phyloP scores from a whole-genome alignment of 805 yeast species.

The Saccharomycopsis vini region DNA sequence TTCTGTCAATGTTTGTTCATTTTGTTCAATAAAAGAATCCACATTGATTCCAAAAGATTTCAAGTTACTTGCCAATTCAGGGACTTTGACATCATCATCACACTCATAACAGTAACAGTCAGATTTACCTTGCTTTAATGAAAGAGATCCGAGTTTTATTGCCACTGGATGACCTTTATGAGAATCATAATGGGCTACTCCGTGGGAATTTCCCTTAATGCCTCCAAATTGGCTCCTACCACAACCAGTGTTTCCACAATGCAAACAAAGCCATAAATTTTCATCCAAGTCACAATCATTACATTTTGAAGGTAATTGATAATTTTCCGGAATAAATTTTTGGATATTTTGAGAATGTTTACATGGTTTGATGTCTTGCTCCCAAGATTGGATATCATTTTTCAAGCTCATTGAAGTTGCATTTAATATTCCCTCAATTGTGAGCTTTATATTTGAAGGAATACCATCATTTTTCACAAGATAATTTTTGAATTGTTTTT shows the following conservation, averaged over 20 bases:
- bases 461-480: slow-evolving; percentile 2
- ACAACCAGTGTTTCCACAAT: slow-evolving; percentile 89
- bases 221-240: slow-evolving; percentile 95
- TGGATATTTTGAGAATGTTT: slow-evolving; percentile 55
- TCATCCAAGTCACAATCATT: slow-evolving; percentile 52
- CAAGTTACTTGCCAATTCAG: slow-evolving; percentile 40
- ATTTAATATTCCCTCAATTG: slow-evolving; percentile 13
- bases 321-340: slow-evolving; percentile 27
- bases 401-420: slow-evolving; percentile 22
- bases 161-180: slow-evolving; percentile 65
- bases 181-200: slow-evolving; percentile 56
- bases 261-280: slow-evolving; percentile 87
- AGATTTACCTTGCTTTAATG: slow-evolving; percentile 51
- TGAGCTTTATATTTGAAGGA: slow-evolving; percentile 4
- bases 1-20: slow-evolving; percentile 84
- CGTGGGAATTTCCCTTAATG: slow-evolving; percentile 90
- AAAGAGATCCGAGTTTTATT: slow-evolving; percentile 81
- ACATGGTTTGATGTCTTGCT: slow-evolving; percentile 75
- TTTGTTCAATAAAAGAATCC: slow-evolving; percentile 38
- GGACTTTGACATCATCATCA: slow-evolving; percentile 81
- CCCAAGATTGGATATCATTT: slow-evolving; percentile 85
- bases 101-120: slow-evolving; percentile 87
- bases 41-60: slow-evolving; percentile 61
- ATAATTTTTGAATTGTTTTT: not conserved
- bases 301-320: slow-evolving; percentile 38